phyloP scores from a whole-genome alignment of 2,329 filamentous ascomycete genomes.

The Exserohilum rostratum region DNA sequence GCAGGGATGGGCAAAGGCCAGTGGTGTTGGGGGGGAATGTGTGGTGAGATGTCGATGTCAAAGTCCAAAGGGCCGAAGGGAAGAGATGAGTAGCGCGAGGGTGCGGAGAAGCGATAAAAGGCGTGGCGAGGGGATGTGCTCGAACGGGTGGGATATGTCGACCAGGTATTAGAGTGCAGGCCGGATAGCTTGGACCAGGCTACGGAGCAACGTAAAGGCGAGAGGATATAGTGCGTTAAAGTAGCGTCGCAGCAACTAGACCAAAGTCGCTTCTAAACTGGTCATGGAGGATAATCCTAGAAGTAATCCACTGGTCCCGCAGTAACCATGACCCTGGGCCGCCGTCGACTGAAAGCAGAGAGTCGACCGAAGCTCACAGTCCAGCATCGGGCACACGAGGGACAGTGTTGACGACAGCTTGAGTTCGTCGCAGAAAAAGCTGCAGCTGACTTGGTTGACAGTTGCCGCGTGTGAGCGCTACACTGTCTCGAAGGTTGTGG shows the following conservation, averaged over 20 bases:
- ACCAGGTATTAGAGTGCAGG: conserved; percentile 41
- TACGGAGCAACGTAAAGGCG: conserved; percentile 39
- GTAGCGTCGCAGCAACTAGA: conserved; percentile 39
- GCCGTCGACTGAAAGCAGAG: conserved; percentile 39
- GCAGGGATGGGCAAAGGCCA: conserved; percentile 19
- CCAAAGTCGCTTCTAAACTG: conserved; percentile 38
- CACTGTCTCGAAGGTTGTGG: conserved; percentile 30
- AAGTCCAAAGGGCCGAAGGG: conserved; percentile 25
- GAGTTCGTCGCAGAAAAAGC: conserved; percentile 25
- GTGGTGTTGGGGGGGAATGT: conserved; percentile 16
- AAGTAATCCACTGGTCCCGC: conserved; percentile 31
- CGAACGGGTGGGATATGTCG: conserved; percentile 43
- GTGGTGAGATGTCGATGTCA: conserved; percentile 22
- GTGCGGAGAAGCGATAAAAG: conserved; percentile 32
- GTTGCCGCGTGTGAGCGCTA: conserved; percentile 42
- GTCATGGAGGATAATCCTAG: conserved; percentile 39
- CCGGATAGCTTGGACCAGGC: conserved; percentile 25
- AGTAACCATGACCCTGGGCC: conserved; percentile 37
- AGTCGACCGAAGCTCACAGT: conserved; percentile 36
- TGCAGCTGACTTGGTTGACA: conserved; percentile 39
- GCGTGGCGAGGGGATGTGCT: conserved; percentile 40
- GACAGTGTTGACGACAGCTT: conserved; percentile 36
- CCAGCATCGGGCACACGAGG: conserved; percentile 37
- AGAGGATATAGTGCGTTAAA: conserved; percentile 42
- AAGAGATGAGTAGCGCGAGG: conserved; percentile 25